Evolutionary conservation across 352 stramenopile genomes (phyloP).

Genomic region (Globisporangium yorkense): DNA sequence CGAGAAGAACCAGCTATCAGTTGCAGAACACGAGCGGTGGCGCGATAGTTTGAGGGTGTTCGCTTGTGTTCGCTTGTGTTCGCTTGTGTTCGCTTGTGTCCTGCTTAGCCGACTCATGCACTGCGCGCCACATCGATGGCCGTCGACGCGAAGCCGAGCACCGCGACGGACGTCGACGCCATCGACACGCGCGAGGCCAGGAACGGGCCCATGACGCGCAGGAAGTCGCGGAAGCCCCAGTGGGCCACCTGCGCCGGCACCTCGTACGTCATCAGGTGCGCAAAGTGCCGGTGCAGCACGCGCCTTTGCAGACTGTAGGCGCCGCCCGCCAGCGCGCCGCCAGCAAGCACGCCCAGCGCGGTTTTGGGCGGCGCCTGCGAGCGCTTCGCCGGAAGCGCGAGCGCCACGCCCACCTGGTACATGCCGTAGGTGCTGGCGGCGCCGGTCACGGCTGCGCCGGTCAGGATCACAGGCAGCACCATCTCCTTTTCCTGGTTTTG

Average conservation of each 20-base stretch:
- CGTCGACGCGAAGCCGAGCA: conserved; percentile 66
- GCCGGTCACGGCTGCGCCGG: conserved; percentile 35
- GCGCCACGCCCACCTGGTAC: conserved; percentile 49
- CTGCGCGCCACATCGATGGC: conserved; percentile 35
- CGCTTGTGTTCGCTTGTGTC: not conserved
- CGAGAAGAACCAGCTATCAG: too few relatives aligned
- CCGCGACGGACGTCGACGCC: conserved; percentile 55
- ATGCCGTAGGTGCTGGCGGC: conserved; percentile 53
- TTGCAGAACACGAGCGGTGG: too few relatives aligned
- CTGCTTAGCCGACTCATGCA: not conserved
- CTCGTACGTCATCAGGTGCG: conserved; percentile 64
- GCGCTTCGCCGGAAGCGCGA: conserved; percentile 32
- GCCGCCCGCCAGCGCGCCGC: conserved; percentile 24
- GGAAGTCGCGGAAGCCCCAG: conserved; percentile 66
- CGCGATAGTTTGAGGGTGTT: not conserved
- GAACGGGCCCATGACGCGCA: conserved; percentile 53
- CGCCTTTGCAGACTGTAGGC: conserved; percentile 49
- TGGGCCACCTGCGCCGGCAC: conserved; percentile 59
- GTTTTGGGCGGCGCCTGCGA: conserved; percentile 33
- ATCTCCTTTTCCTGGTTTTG: conserved; percentile 16
- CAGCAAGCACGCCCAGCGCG: conserved; percentile 26
- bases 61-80: too few relatives aligned
- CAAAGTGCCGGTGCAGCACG: conserved; percentile 48
- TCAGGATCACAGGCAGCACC: conserved; percentile 68
- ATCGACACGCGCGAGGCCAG: conserved; percentile 54